Evolutionary conservation across 2,329 filamentous ascomycete species (phyloP).

Genomic region (Talaromyces atroroseus): DNA sequence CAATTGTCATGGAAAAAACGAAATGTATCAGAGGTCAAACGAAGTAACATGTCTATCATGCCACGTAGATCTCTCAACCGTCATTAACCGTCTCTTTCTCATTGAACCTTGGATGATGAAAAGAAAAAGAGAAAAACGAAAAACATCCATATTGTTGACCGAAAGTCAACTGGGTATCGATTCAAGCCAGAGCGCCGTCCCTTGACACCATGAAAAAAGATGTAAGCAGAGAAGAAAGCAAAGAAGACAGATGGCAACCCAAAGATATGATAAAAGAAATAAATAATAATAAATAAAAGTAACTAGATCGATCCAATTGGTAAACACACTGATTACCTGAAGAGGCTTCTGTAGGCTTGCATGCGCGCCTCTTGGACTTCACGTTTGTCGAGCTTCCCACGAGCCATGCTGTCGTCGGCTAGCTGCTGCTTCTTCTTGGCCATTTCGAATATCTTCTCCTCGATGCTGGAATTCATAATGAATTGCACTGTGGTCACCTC

Average conservation of each 20-base stretch:
- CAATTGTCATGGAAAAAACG: not conserved
- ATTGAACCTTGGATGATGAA: not conserved
- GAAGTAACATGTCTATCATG: conserved; percentile 10
- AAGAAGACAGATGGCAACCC: conserved; percentile 9
- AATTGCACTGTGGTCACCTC: conserved; percentile 81
- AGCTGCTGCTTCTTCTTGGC: conserved; percentile 91
- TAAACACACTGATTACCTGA: conserved; percentile 33
- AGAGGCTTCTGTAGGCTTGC: conserved; percentile 56
- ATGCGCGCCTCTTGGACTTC: conserved; percentile 62
- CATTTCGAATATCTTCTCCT: conserved; percentile 85
- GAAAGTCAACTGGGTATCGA: conserved; percentile 15
- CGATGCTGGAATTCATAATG: conserved; percentile 85
- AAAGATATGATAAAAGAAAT: not conserved
- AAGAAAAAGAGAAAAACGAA: not conserved
- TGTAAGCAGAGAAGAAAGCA: conserved; percentile 8
- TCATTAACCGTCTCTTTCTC: not conserved
- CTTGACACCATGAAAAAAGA: conserved; percentile 9
- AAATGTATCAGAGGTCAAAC: not conserved
- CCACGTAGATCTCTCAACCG: not conserved
- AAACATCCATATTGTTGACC: conserved; percentile 8
- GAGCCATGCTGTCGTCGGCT: conserved; percentile 79
- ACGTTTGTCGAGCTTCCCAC: conserved; percentile 52
- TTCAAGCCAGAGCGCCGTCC: conserved; percentile 9
- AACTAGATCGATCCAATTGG: not conserved
- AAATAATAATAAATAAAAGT: not conserved